Evolutionary conservation across 805 yeast species (phyloP).

Genomic region (Candida coleopterorum): DNA sequence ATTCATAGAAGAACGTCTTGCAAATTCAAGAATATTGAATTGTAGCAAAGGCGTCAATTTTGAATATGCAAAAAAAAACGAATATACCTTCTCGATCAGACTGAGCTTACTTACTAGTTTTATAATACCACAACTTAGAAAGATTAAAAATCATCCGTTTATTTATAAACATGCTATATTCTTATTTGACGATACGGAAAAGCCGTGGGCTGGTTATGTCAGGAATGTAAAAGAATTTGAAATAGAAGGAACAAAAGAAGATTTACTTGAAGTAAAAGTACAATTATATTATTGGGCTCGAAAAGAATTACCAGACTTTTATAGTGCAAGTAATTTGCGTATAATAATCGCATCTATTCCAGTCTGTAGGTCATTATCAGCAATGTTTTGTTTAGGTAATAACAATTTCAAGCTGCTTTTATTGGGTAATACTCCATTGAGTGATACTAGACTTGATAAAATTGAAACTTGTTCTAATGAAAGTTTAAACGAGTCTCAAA

Average conservation of each 20-base stretch:
- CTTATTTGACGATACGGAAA: no score
- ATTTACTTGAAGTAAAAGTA: conserved; percentile 39
- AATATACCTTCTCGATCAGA: conserved; percentile 38
- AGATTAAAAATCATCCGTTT: conserved; percentile 57
- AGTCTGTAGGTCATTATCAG: conserved; percentile 56
- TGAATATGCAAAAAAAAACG: conserved; percentile 38
- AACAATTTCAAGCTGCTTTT: conserved; percentile 48
- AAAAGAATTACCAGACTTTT: conserved; percentile 43
- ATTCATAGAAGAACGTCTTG: conserved; percentile 54
- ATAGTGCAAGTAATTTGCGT: conserved; percentile 30
- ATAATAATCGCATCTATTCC: conserved; percentile 62
- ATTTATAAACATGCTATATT: conserved; percentile 53
- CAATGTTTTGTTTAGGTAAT: conserved; percentile 58
- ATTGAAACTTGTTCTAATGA: conserved; percentile 44
- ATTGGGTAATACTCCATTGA: conserved; percentile 50
- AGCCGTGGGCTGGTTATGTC: conserved; percentile 57
- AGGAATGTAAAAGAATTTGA: conserved; percentile 28
- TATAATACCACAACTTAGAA: conserved; percentile 45
- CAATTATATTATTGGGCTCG: conserved; percentile 62
- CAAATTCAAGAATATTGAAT: conserved; percentile 25
- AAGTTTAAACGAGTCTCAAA: conserved; percentile 55
- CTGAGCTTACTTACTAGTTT: conserved; percentile 42
- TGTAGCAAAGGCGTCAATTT: conserved; percentile 41
- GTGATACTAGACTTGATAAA: conserved; percentile 54
- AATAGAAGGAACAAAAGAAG: conserved; percentile 16